Conservation (phyloP, 331 rosid genomes). For the Spiraea crenata region DNA sequence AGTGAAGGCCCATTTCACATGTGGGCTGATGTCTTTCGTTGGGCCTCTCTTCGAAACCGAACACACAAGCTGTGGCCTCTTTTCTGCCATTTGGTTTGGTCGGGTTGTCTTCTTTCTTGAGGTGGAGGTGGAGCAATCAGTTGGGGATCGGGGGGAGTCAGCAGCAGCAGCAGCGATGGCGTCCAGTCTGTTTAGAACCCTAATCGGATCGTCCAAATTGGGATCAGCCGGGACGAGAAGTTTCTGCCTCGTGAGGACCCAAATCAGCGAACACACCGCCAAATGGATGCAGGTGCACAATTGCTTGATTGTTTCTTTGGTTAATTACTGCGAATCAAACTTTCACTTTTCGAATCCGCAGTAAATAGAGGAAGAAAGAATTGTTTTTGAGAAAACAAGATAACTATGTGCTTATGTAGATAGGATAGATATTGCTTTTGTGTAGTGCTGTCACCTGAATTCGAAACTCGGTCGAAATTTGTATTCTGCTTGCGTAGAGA, state of each 20-base stretch:
- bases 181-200: constrained; percentile 57
- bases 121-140: background rate
- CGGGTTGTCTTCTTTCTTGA: background rate
- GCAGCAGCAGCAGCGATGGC: constrained; percentile 42
- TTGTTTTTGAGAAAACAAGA: background rate
- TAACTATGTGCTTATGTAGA: background rate
- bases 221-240: constrained; percentile 44
- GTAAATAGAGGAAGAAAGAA: background rate
- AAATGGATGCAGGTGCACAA: constrained; percentile 90
- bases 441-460: background rate
- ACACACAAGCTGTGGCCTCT: background rate
- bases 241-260: constrained; percentile 49
- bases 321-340: background rate
- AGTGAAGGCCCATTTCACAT: background rate
- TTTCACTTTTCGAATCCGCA: background rate
- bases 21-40: background rate
- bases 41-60: background rate
- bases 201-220: constrained; percentile 41
- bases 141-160: too few relatives aligned
- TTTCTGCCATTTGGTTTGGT: background rate
- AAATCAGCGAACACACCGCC: constrained; percentile 75
- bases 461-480: background rate
- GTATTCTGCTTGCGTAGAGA: background rate
- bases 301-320: background rate
- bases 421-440: background rate